A percentile compares a stretch with the other conserved stretches of the same genome.
phyloP scores from a whole-genome alignment of 768 basidiomycete genomes.

The Boletus coccyginus region DNA sequence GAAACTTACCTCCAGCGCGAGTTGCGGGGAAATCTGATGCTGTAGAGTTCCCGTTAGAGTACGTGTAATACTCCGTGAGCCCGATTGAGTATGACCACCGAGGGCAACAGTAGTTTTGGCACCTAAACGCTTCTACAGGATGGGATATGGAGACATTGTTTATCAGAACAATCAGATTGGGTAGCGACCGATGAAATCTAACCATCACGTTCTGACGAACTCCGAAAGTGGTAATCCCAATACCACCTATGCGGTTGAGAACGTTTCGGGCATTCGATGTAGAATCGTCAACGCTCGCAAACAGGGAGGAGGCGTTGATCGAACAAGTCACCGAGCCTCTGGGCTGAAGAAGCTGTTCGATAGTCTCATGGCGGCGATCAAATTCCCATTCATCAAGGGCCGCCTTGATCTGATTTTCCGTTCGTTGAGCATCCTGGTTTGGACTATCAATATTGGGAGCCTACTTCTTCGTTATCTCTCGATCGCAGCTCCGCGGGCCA shows the following conservation, averaged over 20 bases:
- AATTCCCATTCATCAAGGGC: conserved; percentile 41
- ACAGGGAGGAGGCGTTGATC: conserved; percentile 50
- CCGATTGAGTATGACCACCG: conserved; percentile 35
- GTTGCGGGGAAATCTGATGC: conserved; percentile 72
- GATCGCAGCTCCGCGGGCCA: conserved; percentile 46
- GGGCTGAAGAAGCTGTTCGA: conserved; percentile 42
- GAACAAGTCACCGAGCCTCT: conserved; percentile 44
- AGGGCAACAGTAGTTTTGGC: conserved; percentile 44
- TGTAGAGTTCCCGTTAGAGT: conserved; percentile 67
- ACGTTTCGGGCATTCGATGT: conserved; percentile 25
- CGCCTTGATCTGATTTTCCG: conserved; percentile 44
- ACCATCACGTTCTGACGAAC: conserved; percentile 48
- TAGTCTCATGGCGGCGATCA: conserved; percentile 34
- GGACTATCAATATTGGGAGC: conserved; percentile 17
- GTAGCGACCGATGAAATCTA: conserved; percentile 16
- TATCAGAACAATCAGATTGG: conserved; percentile 22
- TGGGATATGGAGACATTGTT: conserved; percentile 12
- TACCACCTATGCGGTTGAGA: conserved; percentile 35
- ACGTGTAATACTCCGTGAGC: conserved; percentile 27
- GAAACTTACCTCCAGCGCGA: conserved; percentile 43
- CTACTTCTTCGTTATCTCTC: conserved; percentile 49
- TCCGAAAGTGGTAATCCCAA: conserved; percentile 34
- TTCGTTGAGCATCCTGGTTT: conserved; percentile 20
- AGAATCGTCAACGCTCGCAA: conserved; percentile 35
- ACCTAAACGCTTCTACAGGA: conserved; percentile 45